Evolutionary conservation across 352 stramenopile species (phyloP), one percentile per base, ranked within the genome.

Genomic region (Phytophthora nicotianae): DNA sequence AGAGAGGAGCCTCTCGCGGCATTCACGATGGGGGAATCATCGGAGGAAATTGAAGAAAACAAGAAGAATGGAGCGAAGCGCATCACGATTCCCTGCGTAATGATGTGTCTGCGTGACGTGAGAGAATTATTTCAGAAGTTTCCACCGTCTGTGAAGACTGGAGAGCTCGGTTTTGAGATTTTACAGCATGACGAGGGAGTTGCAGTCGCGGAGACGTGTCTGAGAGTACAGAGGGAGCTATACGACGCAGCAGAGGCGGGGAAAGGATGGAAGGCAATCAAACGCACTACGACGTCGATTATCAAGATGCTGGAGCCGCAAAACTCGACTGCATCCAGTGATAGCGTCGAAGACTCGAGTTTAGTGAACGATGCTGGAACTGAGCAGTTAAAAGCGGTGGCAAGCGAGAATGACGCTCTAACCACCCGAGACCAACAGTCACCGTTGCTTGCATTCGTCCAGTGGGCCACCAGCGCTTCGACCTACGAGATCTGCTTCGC

Each of bases 371-470:
- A 5, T 26, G 17, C 1, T n/a, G 13, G 24, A 38, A 3, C 19
- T 35, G 35, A 27, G 41, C 35, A 16, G 2, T 2, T 19, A 10
- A 23, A 50, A 19, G 23, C 37, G 10, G 29, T 16, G 10, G 7
- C 53, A 59, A 35, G 11, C n/a, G 19, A 11, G 38, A 37, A 2
- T n/a, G 54, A 33, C 5, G 14, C 20, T 56, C 13, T 17, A 40
- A 16, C 20, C n/a, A 24, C 10, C 4, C 24, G 11, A 33, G 42
- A 56, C 21, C 48, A 50, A 1, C 56, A 67, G 17, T 32, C 57
- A 14, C 80, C 84, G 3, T 53, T 90, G 14, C 83, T 91, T 47
- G 81, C 80, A 8, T 91, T 93, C 26, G 77, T 91, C 3, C 81
- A 90, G 40, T 93, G 81, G 74, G 70, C 80, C 1, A 83, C 75